These are phyloP conservation scores for Fusarium hostae DNA, from an alignment of 2,329 filamentous ascomycete species.

Conservation along the genomic window DNA sequence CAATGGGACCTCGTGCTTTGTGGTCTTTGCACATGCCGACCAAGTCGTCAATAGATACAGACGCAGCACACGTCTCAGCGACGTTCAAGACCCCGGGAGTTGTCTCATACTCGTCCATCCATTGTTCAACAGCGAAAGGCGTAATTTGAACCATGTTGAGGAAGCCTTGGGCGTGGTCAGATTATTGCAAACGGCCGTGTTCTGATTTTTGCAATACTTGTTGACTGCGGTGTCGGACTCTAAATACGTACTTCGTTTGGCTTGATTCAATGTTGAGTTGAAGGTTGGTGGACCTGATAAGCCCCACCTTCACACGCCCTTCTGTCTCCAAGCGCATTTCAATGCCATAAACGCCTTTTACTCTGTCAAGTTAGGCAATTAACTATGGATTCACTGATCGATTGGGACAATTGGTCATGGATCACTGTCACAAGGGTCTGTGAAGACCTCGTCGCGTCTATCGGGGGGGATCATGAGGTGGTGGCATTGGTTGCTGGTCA, in stretches of 20 bases:
- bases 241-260: neutral
- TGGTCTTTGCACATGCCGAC: slow-evolving; percentile 67
- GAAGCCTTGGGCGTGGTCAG: neutral
- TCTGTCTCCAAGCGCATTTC: neutral
- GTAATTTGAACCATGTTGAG: slow-evolving; percentile 65
- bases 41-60: slow-evolving; percentile 77
- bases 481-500: neutral
- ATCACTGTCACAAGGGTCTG: neutral
- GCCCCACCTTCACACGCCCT: neutral
- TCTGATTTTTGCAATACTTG: neutral
- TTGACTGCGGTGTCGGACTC: neutral
- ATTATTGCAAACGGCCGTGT: neutral
- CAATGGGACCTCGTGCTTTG: slow-evolving; percentile 53
- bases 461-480: neutral
- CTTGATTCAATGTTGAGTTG: neutral
- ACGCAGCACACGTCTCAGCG: slow-evolving; percentile 82
- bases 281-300: neutral
- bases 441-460: neutral
- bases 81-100: slow-evolving; percentile 73
- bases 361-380: neutral
- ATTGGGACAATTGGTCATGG: neutral
- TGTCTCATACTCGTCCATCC: slow-evolving; percentile 71
- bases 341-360: neutral
- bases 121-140: slow-evolving; percentile 76
- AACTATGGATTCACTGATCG: neutral